Evolutionary conservation across 164 flowering plant species (phyloP).

Genomic region (Brasenia schreberi): DNA sequence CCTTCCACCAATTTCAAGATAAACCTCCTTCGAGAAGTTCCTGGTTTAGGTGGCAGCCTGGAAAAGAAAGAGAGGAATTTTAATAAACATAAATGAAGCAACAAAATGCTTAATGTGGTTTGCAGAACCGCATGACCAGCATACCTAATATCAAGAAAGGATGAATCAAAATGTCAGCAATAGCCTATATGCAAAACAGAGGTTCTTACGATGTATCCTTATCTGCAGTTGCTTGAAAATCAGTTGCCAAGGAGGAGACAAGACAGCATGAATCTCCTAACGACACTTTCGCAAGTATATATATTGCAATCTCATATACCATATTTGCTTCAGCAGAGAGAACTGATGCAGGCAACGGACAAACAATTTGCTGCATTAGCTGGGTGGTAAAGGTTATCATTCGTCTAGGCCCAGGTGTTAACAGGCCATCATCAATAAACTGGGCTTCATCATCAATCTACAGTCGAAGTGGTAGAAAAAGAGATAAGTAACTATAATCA

Average conservation of each 20-base stretch:
- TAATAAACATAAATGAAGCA: too few species aligned
- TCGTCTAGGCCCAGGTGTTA: constrained; percentile 32
- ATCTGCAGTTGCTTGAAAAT: constrained; percentile 8
- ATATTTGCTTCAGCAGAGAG: constrained; percentile 36
- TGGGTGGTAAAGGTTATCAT: constrained; percentile 64
- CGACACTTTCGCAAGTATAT: constrained; percentile 40
- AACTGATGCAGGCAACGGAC: constrained; percentile 37
- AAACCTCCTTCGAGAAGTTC: constrained; percentile 20
- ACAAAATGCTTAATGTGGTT: too few species aligned
- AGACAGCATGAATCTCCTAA: constrained; percentile 73
- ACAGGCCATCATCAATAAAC: constrained; percentile 22
- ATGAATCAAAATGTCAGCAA: too few species aligned
- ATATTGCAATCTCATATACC: constrained; percentile 30
- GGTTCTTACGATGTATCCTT: background rate
- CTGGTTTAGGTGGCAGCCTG: constrained; percentile 34
- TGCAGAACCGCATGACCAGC: too few species aligned
- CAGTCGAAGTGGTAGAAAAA: background rate
- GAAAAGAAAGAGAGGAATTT: background rate
- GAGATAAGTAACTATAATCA: background rate
- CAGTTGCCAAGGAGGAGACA: constrained; percentile 16
- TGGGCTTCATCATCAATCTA: constrained; percentile 51
- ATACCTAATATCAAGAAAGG: too few species aligned
- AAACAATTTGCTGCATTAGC: constrained; percentile 62
- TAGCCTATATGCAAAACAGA: background rate
- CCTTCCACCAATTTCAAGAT: constrained; percentile 37